A percentile compares a stretch with the other conserved stretches of the same genome.
Evolutionary conservation across 2,329 filamentous ascomycete species (phyloP).

Genomic region (Diaporthe sp.): DNA sequence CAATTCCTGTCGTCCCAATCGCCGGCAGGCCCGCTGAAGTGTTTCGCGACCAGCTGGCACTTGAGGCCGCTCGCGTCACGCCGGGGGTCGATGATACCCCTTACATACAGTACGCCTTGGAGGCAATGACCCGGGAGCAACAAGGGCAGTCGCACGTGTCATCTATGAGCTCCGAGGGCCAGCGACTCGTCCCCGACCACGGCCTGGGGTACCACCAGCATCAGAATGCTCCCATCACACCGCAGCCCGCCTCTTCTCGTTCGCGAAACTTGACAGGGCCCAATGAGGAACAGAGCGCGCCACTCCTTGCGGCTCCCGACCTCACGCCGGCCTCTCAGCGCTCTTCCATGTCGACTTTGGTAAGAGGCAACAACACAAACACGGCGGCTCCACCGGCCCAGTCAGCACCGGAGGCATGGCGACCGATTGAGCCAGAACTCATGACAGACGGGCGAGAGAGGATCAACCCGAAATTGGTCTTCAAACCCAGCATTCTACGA

Average conservation of each 20-base stretch:
- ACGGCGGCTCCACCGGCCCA: slow-evolving; percentile 9
- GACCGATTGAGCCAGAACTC: slow-evolving; percentile 49
- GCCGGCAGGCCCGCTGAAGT: slow-evolving; percentile 43
- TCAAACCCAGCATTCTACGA: slow-evolving; percentile 79
- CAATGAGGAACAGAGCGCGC: slow-evolving; percentile 40
- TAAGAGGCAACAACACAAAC: slow-evolving; percentile 31
- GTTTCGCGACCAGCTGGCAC: slow-evolving; percentile 67
- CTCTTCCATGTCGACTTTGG: slow-evolving; percentile 42
- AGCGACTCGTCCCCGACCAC: slow-evolving; percentile 50
- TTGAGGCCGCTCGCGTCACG: slow-evolving; percentile 70
- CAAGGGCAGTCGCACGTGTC: slow-evolving; percentile 67
- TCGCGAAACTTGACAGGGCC: slow-evolving; percentile 21
- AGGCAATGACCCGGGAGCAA: slow-evolving; percentile 84
- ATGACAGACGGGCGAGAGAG: slow-evolving; percentile 52
- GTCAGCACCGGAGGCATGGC: slow-evolving; percentile 42
- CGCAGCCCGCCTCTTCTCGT: slow-evolving; percentile 17
- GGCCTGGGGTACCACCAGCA: slow-evolving; percentile 57
- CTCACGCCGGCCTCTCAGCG: slow-evolving; percentile 34
- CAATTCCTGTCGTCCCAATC: slow-evolving; percentile 30
- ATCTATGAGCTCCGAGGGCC: slow-evolving; percentile 54
- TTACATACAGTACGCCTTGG: slow-evolving; percentile 90
- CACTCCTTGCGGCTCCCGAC: slow-evolving; percentile 36
- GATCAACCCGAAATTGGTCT: slow-evolving; percentile 67
- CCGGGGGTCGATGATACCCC: slow-evolving; percentile 88
- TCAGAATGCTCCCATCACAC: slow-evolving; percentile 36